Evolutionary conservation across 1,139 yeast species (phyloP), one percentile per base, ranked within the genome.

Genomic region (Yamadazyma siamensis): DNA sequence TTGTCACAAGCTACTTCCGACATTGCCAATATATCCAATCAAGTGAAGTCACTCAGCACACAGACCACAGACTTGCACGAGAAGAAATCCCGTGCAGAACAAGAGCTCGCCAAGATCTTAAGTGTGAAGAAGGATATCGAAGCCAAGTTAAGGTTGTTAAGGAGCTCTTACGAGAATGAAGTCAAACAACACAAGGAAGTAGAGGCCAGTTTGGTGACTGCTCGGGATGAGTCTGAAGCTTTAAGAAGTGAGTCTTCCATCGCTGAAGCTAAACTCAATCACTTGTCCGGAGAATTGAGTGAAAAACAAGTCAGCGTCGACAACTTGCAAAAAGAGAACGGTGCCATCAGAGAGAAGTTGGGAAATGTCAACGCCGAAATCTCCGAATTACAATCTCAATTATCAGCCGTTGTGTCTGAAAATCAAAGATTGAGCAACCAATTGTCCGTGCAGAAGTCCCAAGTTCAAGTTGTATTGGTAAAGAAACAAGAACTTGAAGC

Each of bases 11-110:
- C 94, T 3, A 79, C 94, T 11, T 76, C 91, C 3, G 96, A 87
- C 45, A 72, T 86, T 54, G 96, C 95, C 12, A 87, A 89, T 46
- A 70, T 84, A 28, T 83, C 94, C 1, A 86, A 82, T 48, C 96
- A 89, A 60, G 80, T 87, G 38, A 79, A 78, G 39, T 82, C 95
- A 1, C 67, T 88, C 42, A 73, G 88, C 2, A 61, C 73, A 13
- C 96, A 89, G 58, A 84, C 94, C 2, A 66, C 83, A 1, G 72
- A 70, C 12, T 68, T 85, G 20, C 80, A 78, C 39, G 83, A 78
- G 20, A 84, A 81, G 58, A 81, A 87, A 41, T 65, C 75, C 15
- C 73, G 78, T 39, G 87, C 95, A 0, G 89, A 83, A 47, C 77
- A 75, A 36, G 96, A 91, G 47, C 69, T 89, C 34, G 65, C 75